Base-by-base conservation (phyloP, 371 early-diverging fungal species). In the Mortierella sp. region DNA sequence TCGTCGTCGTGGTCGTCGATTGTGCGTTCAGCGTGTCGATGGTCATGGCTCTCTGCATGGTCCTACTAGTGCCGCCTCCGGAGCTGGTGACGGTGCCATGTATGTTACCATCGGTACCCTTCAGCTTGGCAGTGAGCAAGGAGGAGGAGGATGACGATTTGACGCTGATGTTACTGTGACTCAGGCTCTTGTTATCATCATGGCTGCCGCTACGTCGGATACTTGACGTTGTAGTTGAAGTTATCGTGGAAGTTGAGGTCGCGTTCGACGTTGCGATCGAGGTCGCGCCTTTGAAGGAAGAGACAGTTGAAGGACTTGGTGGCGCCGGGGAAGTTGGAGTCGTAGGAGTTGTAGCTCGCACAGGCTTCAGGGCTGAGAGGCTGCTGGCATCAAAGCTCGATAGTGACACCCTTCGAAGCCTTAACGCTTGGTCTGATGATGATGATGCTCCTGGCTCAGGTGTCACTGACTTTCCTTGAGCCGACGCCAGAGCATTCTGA, bases 301-400 rank as follows among this genome's bases (percentile, higher is more conserved):
- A 34, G 4, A 10, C 34, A 34, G 34, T 4, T 10, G 34, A 34
- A 7, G 34, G 34, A 34, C 10, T 34, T 10, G 34, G 34, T 34
- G 34, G 7, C 34, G 34, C 34, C 34, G 34, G 10, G 7, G 10
- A 4, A 10, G 34, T 34, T 10, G 34, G 34, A 34, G 60, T 16
- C 19, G 54, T 28, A 12, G 10, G 7, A 10, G 34, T 34, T 10
- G 34, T 4, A 34, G 60, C 19, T 16, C 50, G 54, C 21, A 67
- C 55, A 8, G 73, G 63, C 27, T 73, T 73, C 34, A 73, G 31
- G 0, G 73, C 67, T 12, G 73, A 62, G 3, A 73, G 50, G 25
- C 68, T 68, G 48, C 56, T 68, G 16, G 69, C 56, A 53, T 74
- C 76, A 51, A 74, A 68, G 22, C 65, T 68, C 1, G 76, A 56